phyloP scores from a whole-genome alignment of 129 eudicot species.

The Saussurea involucrata region DNA sequence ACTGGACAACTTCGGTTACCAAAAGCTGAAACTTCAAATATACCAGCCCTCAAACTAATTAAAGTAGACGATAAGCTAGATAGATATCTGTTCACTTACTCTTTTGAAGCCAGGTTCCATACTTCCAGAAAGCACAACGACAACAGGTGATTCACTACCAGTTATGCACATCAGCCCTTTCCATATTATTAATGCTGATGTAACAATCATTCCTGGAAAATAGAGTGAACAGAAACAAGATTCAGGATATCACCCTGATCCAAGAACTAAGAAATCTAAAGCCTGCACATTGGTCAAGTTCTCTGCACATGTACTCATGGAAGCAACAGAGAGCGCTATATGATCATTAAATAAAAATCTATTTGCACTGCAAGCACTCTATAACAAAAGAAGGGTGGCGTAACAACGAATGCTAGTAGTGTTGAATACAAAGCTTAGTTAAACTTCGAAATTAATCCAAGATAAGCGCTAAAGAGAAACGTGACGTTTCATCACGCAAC shows the following conservation, averaged over 20 bases:
- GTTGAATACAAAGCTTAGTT: background rate
- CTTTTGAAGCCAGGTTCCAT: conserved; percentile 99
- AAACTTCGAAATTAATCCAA: background rate
- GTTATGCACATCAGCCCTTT: conserved; percentile 86
- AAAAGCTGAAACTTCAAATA: background rate
- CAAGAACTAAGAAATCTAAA: background rate
- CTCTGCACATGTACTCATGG: background rate
- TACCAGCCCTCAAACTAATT: background rate
- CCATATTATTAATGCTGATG: conserved; percentile 93
- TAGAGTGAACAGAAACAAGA: background rate
- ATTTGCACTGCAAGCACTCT: background rate
- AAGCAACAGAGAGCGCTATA: background rate
- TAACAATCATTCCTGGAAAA: conserved; percentile 81
- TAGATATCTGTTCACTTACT: conserved; percentile 35
- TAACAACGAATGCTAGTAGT: background rate
- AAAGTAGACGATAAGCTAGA: background rate
- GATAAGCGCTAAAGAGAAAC: background rate
- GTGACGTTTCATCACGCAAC: background rate
- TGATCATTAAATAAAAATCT: background rate
- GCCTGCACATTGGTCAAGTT: background rate
- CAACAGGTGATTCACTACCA: conserved; percentile 97
- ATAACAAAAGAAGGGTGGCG: background rate
- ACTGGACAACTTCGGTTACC: background rate
- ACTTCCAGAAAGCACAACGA: conserved; percentile 97
- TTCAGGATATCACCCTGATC: background rate